Conservation (phyloP, 441 rosid genomes). For the Syzygium malaccense region DNA sequence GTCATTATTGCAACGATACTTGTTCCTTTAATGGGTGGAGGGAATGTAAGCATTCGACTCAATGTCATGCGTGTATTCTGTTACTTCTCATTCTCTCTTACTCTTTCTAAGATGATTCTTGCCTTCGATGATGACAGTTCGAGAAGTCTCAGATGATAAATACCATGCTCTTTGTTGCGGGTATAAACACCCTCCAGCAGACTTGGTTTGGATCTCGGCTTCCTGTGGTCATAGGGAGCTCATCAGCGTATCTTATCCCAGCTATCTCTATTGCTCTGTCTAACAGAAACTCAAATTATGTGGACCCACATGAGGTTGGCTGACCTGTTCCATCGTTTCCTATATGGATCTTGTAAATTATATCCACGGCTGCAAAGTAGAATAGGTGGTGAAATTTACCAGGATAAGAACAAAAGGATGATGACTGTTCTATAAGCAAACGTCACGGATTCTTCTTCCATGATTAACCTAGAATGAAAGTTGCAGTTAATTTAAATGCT, state of each 20-base stretch:
- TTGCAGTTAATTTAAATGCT: background rate
- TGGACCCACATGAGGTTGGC: constrained; percentile 47
- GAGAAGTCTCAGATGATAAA: constrained; percentile 78
- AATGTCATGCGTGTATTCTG: background rate
- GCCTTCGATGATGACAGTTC: constrained; percentile 23
- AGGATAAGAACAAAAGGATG: background rate
- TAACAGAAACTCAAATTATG: constrained; percentile 14
- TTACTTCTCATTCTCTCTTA: background rate
- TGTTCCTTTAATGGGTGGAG: constrained; percentile 78
- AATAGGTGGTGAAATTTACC: background rate
- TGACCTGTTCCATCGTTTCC: background rate
- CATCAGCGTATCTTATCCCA: constrained; percentile 68
- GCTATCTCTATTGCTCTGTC: constrained; percentile 55
- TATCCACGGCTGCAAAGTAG: background rate
- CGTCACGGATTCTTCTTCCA: background rate
- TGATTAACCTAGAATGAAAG: background rate
- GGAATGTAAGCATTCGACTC: constrained; percentile 42
- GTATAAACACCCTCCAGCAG: constrained; percentile 59
- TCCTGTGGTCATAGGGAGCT: constrained; percentile 76
- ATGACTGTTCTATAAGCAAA: background rate
- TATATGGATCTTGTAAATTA: background rate
- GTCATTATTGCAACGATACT: constrained; percentile 58
- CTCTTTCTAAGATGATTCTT: background rate
- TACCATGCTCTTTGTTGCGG: constrained; percentile 66
- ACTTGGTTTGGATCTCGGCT: constrained; percentile 64